Evolutionary conservation across 106 monocot genomes (phyloP).

Genomic region (Dioscorea zingiberensis): DNA sequence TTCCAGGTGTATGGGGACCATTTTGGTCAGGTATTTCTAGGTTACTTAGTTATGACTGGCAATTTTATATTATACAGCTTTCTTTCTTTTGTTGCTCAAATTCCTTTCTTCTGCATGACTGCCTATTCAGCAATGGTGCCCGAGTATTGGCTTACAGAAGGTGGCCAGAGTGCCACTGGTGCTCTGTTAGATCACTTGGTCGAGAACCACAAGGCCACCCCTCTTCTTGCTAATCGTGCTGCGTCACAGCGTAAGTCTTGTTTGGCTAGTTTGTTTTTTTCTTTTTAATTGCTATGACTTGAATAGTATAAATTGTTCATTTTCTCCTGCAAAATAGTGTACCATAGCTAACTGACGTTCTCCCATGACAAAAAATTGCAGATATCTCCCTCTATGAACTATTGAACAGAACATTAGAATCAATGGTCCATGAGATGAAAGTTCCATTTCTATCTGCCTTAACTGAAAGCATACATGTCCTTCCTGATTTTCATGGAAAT

Average conservation of each 20-base stretch:
- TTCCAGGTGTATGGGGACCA: conserved; percentile 97
- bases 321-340: not conserved
- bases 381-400: conserved; percentile 74
- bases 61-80: no score
- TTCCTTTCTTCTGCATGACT: conserved; percentile 1
- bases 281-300: conserved; percentile 3
- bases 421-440: conserved; percentile 51
- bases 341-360: not conserved
- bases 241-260: conserved; percentile 57
- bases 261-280: not conserved
- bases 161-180: conserved; percentile 98
- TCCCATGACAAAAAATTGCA: conserved; percentile 13
- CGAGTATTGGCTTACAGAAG: conserved; percentile 96
- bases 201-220: conserved; percentile 69
- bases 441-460: conserved; percentile 67
- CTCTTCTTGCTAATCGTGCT: conserved; percentile 84
- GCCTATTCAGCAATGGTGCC: conserved; percentile 80
- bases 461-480: conserved; percentile 81
- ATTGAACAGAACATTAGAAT: conserved; percentile 68
- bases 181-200: conserved; percentile 79
- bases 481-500: conserved; percentile 99
- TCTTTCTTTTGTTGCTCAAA: not conserved
- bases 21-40: conserved; percentile 81
- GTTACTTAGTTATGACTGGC: not conserved
- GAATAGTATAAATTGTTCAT: not conserved